phyloP scores from a whole-genome alignment of 176 grass and related monocot genomes.

The Cymbopogon citratus region DNA sequence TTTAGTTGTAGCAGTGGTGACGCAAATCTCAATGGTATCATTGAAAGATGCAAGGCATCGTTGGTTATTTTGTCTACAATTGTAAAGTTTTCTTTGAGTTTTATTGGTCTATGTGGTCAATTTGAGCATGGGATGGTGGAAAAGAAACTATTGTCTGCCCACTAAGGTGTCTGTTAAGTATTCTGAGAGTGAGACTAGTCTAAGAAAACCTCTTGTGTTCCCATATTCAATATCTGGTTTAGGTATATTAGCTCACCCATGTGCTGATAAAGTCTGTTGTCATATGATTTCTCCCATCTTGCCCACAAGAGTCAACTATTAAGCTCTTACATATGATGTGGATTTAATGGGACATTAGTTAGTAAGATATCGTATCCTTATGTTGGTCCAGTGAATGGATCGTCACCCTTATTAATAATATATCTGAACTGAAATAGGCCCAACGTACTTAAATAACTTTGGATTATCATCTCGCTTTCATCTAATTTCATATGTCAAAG shows the following conservation, averaged over 20 bases:
- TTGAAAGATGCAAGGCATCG: neutral
- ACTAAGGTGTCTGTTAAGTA: neutral
- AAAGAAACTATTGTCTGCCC: neutral
- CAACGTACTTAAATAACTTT: neutral
- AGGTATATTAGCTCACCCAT: conserved; percentile 11
- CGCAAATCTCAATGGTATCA: neutral
- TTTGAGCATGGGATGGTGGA: neutral
- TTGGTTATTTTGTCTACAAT: neutral
- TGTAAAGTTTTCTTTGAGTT: neutral
- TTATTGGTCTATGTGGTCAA: neutral
- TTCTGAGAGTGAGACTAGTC: neutral
- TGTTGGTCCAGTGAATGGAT: neutral
- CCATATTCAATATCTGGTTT: conserved; percentile 8
- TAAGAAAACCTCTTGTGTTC: neutral
- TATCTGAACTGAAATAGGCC: conserved; percentile 19
- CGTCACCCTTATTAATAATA: neutral
- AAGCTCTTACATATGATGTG: conserved; percentile 13
- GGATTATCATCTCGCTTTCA: neutral
- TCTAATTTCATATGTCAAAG: neutral
- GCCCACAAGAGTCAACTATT: neutral
- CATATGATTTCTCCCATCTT: conserved; percentile 20
- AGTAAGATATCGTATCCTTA: conserved; percentile 23
- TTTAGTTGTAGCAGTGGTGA: neutral
- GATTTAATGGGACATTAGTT: conserved; percentile 22
- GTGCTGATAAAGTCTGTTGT: neutral